Percentiles rank a stretch among this genome's conserved stretches.
Evolutionary conservation across 2,329 filamentous ascomycete species (phyloP).

Genomic region (Hymenoscyphus infarciens): DNA sequence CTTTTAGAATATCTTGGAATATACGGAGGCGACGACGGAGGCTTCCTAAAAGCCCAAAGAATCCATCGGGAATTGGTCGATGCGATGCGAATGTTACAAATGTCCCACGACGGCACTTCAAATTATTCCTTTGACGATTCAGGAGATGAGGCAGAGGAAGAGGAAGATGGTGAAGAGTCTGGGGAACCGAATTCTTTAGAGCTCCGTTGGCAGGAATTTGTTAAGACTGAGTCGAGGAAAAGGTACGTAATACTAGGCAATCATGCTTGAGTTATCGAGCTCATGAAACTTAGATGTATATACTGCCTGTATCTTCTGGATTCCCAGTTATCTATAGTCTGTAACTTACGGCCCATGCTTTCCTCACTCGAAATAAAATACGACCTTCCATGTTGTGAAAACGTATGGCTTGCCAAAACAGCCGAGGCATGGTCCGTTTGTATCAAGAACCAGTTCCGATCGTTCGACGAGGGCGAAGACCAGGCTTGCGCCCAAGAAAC

Average conservation of each 20-base stretch:
- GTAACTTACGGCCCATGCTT: conserved; percentile 12
- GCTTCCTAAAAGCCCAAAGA: conserved; percentile 13
- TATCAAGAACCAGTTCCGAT: conserved; percentile 10
- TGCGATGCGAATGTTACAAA: conserved; percentile 28
- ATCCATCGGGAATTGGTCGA: conserved; percentile 15
- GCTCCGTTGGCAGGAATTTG: conserved; percentile 12
- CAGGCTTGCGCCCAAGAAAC: conserved; percentile 9
- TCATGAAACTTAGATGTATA: conserved; percentile 8
- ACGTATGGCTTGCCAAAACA: conserved; percentile 14
- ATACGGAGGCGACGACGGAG: conserved; percentile 12
- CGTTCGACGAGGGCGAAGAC: conserved; percentile 13
- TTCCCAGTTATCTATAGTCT: conserved; percentile 14
- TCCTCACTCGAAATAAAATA: conserved; percentile 15
- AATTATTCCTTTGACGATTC: conserved; percentile 41
- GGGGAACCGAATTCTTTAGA: not conserved
- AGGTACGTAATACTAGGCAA: conserved; percentile 1
- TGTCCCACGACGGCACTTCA: conserved; percentile 41
- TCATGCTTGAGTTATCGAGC: not conserved
- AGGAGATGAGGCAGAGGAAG: conserved; percentile 10
- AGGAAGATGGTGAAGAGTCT: conserved; percentile 2
- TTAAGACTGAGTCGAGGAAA: conserved; percentile 10
- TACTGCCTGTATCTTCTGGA: conserved; percentile 15
- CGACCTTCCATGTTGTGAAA: conserved; percentile 13
- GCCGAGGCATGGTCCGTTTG: not conserved
- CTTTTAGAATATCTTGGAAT: conserved; percentile 14